Percentiles rank a stretch among this genome's conserved stretches.
Evolutionary conservation across 495 filamentous ascomycete species (phyloP).

Genomic region (Elasticomyces elasticus): DNA sequence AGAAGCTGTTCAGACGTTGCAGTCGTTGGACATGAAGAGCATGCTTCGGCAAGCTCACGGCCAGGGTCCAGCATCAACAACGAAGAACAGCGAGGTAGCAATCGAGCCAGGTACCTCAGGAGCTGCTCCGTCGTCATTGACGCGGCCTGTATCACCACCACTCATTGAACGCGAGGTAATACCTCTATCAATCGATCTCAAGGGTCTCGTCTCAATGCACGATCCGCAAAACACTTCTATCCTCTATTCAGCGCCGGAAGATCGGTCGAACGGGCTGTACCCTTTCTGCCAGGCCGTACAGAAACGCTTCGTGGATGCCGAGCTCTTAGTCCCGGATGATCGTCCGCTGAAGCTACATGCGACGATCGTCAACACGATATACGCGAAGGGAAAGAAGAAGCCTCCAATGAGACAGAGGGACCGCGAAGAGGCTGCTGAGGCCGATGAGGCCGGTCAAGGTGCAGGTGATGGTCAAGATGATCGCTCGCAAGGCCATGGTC

Average conservation of each 20-base stretch:
- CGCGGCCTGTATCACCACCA: slow-evolving; percentile 9
- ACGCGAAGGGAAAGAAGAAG: slow-evolving; percentile 41
- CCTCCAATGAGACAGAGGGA: neutral
- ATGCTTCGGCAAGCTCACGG: slow-evolving; percentile 35
- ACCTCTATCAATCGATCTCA: slow-evolving; percentile 23
- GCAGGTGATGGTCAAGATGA: neutral
- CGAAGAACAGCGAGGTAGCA: neutral
- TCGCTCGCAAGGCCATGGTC: slow-evolving; percentile 22
- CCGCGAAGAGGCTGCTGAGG: neutral
- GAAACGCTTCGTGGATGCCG: slow-evolving; percentile 50
- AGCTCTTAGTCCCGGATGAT: slow-evolving; percentile 49
- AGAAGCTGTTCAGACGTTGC: slow-evolving; percentile 48
- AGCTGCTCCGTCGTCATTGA: slow-evolving; percentile 1
- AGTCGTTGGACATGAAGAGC: slow-evolving; percentile 40
- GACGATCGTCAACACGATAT: slow-evolving; percentile 81
- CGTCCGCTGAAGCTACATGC: slow-evolving; percentile 72
- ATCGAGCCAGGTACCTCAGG: neutral
- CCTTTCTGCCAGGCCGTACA: slow-evolving; percentile 55
- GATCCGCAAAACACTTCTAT: slow-evolving; percentile 37
- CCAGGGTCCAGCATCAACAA: neutral
- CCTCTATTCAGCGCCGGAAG: slow-evolving; percentile 47
- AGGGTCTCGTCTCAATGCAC: slow-evolving; percentile 32
- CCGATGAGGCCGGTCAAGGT: neutral
- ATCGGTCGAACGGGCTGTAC: slow-evolving; percentile 45
- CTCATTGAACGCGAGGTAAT: neutral